Evolutionary conservation across 768 basidiomycete genomes (phyloP).

Genomic region (Cystobasidium ongulense): DNA sequence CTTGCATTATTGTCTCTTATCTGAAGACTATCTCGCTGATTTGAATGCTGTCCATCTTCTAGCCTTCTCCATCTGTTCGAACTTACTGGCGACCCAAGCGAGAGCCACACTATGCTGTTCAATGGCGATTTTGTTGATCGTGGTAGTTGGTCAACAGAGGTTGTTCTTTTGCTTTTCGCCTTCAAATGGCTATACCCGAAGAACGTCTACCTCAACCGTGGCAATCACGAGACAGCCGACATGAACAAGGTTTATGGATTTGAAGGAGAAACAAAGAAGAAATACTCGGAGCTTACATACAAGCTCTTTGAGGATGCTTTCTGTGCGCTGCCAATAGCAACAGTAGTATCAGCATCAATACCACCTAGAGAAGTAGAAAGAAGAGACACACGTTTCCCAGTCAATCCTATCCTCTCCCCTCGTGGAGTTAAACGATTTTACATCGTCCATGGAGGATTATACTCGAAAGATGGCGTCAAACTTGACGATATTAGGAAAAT

Average conservation of each 20-base stretch:
- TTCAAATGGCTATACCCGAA: conserved; percentile 94
- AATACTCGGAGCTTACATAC: conserved; percentile 52
- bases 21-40: neutral
- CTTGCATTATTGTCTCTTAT: conserved; percentile 25
- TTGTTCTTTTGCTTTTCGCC: conserved; percentile 83
- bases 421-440: conserved; percentile 81
- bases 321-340: conserved; percentile 79
- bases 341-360: conserved; percentile 67
- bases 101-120: conserved; percentile 79
- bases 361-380: conserved; percentile 41
- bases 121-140: conserved; percentile 95
- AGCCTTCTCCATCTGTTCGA: conserved; percentile 80
- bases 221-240: conserved; percentile 84
- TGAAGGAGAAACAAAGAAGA: conserved; percentile 91
- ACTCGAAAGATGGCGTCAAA: conserved; percentile 90
- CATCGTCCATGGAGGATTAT: conserved; percentile 90
- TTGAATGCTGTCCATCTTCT: conserved; percentile 72
- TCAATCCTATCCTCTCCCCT: conserved; percentile 64
- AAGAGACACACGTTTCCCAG: conserved; percentile 27
- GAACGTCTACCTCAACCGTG: conserved; percentile 84
- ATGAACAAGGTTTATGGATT: conserved; percentile 91
- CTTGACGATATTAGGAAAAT: conserved; percentile 86
- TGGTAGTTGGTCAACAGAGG: conserved; percentile 90
- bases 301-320: conserved; percentile 91
- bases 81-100: conserved; percentile 73